Base-by-base conservation (phyloP, 768 basidiomycete genomes). In the Leucocoprinus birnbaumii region DNA sequence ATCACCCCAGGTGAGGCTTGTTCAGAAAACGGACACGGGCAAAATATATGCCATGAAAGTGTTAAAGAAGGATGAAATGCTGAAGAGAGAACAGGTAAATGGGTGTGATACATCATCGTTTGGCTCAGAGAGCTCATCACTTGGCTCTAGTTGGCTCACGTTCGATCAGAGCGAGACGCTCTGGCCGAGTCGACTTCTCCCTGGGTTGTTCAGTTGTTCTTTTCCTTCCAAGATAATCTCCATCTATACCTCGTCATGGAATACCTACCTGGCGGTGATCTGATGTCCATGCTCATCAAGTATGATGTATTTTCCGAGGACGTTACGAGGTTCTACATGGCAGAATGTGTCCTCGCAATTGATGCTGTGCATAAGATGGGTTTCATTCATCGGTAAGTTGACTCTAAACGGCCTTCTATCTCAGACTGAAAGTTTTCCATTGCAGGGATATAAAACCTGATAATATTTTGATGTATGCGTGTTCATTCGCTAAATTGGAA, bases 31-130 rank as follows among this genome's bases (percentile, higher is more conserved):
- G 14, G 97, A 99, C 66, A 98, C 95, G 5, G 94, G 94, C 34
- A 97, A 94, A 74, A 97, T 98, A 53, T 99, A 98, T 69, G 97
- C 97, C 16, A 97, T 99, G 96, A 98, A 98, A 73, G 91, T 93
- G 21, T 73, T 98, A 66, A 87, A 89, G 72, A 99, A 99, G 76
- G 89, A 89, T 47, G 97, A 98, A 69, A 99, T 98, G 97, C 82
- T 99, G 70, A 96, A 98, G 73, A 97, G 97, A 69, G 97, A 99
- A 66, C 96, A 99, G 79, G 95, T 90, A 56, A 45, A 82, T 59
- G 14, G 18, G 16, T 52, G 31, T 31, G 6, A 31, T 31, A 31
- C n/a, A 31, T 48, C 13, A 51, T 18, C 35, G 14, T 24, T 3
- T 27, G 34, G 35, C 18, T 38, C 41, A n/a, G 34, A 51, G 21